Base-by-base conservation (phyloP, 2,329 filamentous ascomycete species). In the Pyricularia sp. region DNA sequence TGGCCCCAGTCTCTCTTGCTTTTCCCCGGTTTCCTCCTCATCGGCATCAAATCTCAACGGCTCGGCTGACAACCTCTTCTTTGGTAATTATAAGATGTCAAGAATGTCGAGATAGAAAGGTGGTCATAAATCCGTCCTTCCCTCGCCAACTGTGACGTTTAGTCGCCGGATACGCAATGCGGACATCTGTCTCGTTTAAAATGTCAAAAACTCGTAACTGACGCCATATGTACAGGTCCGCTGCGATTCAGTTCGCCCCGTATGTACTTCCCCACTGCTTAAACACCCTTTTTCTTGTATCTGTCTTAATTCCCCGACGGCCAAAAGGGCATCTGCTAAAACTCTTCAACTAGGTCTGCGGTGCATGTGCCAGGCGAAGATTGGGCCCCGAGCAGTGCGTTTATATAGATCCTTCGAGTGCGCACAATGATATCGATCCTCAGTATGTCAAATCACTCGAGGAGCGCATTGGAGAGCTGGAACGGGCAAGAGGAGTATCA, bases 391-490 rank as follows among this genome's bases (percentile, higher is more conserved):
- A 59, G 17, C 64, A 63, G 33, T 69, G 68, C 55, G 59, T 69
- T 20, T 69, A 66, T 20, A 28, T 66, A 30, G 68, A 69, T 11
- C 30, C 63, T 25, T 50, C 63, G 3, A 42, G n/a, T 25, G 26
- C 23, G 14, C 59, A 69, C 25, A 20, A 58, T 23, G 68, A 69
- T 3, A 67, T 67, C 23, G 55, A 58, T 30, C 42, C 65, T 14
- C 64, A 66, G 42, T 69, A 69, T 25, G 68, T 69, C 42, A 55
- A 61, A 17, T 66, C 68, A 17, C 68, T 69, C 20, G 68, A 69
- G 64, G 68, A 66, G 26, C 68, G 68, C 50, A 69, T 69, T 65
- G 36, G 64, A 23, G 68, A 69, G 50, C 68, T 69, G 63, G 68
- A 69, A 58, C 42, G 64, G 14, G 64, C 68, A 23, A 61, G 36